These are phyloP conservation scores for Rhamnella rubrinervis DNA, from an alignment of 331 rosid species.

Conservation along the genomic window DNA sequence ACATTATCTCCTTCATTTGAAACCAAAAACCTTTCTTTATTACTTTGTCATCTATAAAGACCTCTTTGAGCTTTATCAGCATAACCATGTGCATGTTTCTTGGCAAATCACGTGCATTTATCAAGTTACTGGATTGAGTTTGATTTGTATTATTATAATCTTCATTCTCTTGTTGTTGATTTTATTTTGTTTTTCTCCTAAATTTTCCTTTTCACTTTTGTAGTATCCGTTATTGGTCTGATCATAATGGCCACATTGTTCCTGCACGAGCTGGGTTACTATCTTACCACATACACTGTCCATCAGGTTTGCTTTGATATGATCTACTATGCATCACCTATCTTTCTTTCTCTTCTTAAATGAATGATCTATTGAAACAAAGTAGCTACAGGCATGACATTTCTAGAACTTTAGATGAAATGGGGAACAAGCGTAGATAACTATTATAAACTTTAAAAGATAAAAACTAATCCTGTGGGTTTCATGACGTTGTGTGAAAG, in stretches of 20 bases:
- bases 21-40: too few species aligned
- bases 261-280: slow-evolving; percentile 87
- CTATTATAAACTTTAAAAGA: not conserved
- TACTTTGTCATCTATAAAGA: too few species aligned
- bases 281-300: slow-evolving; percentile 74
- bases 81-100: too few species aligned
- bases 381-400: not conserved
- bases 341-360: not conserved
- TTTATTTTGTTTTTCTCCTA: not conserved
- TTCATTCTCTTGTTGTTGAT: not conserved
- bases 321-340: not conserved
- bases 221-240: slow-evolving; percentile 81
- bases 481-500: not conserved
- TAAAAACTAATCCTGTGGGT: not conserved
- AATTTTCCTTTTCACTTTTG: slow-evolving; percentile 11
- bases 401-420: not conserved
- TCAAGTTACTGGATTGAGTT: too few species aligned
- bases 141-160: too few species aligned
- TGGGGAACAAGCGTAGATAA: not conserved
- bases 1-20: too few species aligned
- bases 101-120: too few species aligned
- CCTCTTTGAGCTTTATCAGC: too few species aligned
- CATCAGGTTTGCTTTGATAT: slow-evolving; percentile 60
- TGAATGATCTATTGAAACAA: not conserved
- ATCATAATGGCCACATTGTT: slow-evolving; percentile 80